Evolutionary conservation across 192 early-diverging fungal species (phyloP).

Genomic region (Entomortierella chlamydospora): DNA sequence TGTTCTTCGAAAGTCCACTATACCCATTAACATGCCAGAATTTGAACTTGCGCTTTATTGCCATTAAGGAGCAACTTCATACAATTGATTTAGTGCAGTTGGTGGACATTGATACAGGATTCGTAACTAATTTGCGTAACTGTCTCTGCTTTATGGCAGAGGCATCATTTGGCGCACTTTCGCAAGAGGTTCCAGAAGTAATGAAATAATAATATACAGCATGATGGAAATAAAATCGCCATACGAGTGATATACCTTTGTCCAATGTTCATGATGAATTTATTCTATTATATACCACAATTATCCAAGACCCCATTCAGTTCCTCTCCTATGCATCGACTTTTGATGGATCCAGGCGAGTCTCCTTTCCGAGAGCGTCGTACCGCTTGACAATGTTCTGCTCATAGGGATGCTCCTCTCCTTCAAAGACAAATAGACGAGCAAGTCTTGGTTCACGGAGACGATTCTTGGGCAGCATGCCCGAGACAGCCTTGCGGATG

Average conservation of each 20-base stretch:
- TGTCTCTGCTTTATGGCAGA: constrained; percentile 56
- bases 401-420: constrained; percentile 86
- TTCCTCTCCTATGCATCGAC: constrained; percentile 33
- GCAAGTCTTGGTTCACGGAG: constrained; percentile 81
- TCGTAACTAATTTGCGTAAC: constrained; percentile 68
- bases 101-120: constrained; percentile 71
- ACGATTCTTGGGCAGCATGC: constrained; percentile 96
- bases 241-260: background rate
- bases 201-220: constrained; percentile 1
- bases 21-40: constrained; percentile 68
- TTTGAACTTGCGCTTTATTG: constrained; percentile 67
- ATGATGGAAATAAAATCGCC: background rate
- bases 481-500: constrained; percentile 91
- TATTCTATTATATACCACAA: background rate
- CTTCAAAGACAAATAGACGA: constrained; percentile 87
- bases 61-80: constrained; percentile 67
- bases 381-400: constrained; percentile 87
- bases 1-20: constrained; percentile 56
- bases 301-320: background rate
- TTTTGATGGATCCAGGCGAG: constrained; percentile 45
- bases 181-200: constrained; percentile 44
- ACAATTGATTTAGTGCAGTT: constrained; percentile 67
- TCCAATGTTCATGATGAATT: background rate
- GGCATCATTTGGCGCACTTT: constrained; percentile 49
- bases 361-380: constrained; percentile 62